Evolutionary conservation across 176 grass and related monocot species (phyloP).

Genomic region (Cymbopogon citratus): DNA sequence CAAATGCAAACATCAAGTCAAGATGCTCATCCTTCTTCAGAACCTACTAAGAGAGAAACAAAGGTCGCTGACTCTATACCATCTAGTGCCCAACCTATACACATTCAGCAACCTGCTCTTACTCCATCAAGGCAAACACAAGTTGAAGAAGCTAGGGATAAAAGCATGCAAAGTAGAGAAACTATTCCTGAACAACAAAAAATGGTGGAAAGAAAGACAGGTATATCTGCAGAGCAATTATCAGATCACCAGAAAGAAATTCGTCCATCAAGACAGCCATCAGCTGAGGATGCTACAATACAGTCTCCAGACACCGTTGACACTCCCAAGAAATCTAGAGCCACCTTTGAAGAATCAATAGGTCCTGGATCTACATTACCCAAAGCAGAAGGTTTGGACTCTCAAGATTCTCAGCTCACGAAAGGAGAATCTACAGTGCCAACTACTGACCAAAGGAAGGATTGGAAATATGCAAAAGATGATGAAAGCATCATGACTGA

Average conservation of each 20-base stretch:
- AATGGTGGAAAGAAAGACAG: constrained; percentile 21
- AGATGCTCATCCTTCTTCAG: constrained; percentile 7
- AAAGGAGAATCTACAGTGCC: constrained; percentile 1
- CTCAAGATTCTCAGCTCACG: constrained; percentile 12
- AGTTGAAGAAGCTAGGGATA: neutral
- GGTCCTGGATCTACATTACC: constrained; percentile 7
- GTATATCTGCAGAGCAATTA: neutral
- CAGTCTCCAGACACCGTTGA: neutral
- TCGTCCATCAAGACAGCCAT: neutral
- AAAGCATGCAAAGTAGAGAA: constrained; percentile 18
- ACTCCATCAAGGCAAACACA: constrained; percentile 11
- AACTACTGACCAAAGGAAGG: constrained; percentile 11
- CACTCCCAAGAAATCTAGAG: neutral
- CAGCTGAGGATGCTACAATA: constrained; percentile 16
- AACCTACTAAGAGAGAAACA: constrained; percentile 13
- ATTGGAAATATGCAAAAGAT: neutral
- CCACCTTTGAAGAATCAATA: constrained; percentile 5
- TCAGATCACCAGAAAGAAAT: neutral
- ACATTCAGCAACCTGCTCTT: neutral
- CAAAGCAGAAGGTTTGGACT: neutral
- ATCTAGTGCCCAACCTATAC: neutral
- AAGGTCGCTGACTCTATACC: constrained; percentile 27
- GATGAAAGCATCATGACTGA: neutral
- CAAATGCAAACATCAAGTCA: constrained; percentile 16
- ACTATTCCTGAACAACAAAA: constrained; percentile 8